These are phyloP conservation scores for Aspergillus hiratsukae DNA, from an alignment of 2,329 filamentous ascomycete species.

Conservation along the genomic window DNA sequence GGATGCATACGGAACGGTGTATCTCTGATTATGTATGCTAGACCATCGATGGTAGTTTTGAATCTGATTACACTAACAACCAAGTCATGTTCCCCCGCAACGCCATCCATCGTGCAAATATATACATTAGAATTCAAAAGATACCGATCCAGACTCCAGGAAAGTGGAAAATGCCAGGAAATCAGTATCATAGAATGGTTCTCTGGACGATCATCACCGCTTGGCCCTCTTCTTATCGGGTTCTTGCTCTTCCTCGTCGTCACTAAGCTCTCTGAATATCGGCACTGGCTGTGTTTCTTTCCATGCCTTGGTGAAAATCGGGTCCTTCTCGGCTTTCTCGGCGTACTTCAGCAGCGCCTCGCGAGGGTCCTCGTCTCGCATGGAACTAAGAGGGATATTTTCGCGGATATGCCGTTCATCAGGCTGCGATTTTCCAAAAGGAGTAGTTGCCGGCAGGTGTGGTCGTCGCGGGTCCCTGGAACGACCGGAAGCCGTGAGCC, in stretches of 20 bases:
- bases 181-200: not conserved
- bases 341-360: slow-evolving; percentile 94
- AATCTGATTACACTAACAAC: not conserved
- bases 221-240: slow-evolving; percentile 60
- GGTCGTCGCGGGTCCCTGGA: slow-evolving; percentile 77
- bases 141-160: not conserved
- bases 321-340: slow-evolving; percentile 86
- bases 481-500: slow-evolving; percentile 72
- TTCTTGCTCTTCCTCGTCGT: slow-evolving; percentile 69
- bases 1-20: not conserved
- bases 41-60: not conserved
- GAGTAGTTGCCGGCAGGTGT: slow-evolving; percentile 78
- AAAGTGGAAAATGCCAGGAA: not conserved
- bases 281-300: slow-evolving; percentile 86
- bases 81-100: not conserved
- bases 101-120: not conserved
- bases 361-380: slow-evolving; percentile 93
- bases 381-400: slow-evolving; percentile 81
- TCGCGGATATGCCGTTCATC: slow-evolving; percentile 85
- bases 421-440: slow-evolving; percentile 84
- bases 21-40: not conserved
- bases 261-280: slow-evolving; percentile 84
- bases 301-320: slow-evolving; percentile 92
- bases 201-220: slow-evolving; percentile 17
- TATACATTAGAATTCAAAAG: not conserved